Conservation (phyloP, 495 filamentous ascomycete species). For the Aspergillus hancockii region DNA sequence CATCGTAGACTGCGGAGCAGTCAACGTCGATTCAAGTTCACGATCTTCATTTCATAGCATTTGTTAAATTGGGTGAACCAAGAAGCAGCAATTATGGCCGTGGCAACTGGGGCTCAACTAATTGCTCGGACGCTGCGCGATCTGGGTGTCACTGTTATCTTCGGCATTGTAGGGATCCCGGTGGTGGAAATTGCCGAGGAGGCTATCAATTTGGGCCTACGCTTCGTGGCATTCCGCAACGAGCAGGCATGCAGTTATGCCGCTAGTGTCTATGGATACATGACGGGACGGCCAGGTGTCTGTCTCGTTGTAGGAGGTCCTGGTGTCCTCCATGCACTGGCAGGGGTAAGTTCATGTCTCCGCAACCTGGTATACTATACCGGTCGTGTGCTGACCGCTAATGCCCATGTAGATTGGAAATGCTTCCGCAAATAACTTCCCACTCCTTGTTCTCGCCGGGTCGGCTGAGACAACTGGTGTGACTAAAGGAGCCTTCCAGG, state of each 20-base stretch:
- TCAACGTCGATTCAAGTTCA: background rate
- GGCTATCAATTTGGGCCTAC: constrained; percentile 61
- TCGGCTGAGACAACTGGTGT: constrained; percentile 55
- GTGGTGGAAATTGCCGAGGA: constrained; percentile 66
- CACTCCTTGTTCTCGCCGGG: constrained; percentile 59
- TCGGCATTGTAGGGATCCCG: constrained; percentile 67
- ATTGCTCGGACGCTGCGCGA: constrained; percentile 59
- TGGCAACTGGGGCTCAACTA: constrained; percentile 54
- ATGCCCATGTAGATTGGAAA: constrained; percentile 50
- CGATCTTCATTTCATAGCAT: background rate
- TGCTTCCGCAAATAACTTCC: constrained; percentile 58
- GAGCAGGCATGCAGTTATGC: constrained; percentile 68
- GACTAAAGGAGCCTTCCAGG: constrained; percentile 62
- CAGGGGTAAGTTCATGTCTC: constrained; percentile 46
- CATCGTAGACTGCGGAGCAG: constrained; percentile 1
- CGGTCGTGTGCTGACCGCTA: background rate
- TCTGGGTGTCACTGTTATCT: constrained; percentile 59
- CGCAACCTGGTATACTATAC: background rate
- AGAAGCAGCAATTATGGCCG: constrained; percentile 28
- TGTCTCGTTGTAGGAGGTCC: constrained; percentile 68
- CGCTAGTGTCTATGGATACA: constrained; percentile 63
- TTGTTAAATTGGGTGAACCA: background rate
- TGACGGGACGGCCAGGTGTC: constrained; percentile 62
- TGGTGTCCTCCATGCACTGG: constrained; percentile 62
- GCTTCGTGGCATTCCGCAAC: constrained; percentile 66